These are phyloP conservation scores for Hanseniaspora occidentalis DNA, from an alignment of 805 yeast genomes.

Conservation along the genomic window DNA sequence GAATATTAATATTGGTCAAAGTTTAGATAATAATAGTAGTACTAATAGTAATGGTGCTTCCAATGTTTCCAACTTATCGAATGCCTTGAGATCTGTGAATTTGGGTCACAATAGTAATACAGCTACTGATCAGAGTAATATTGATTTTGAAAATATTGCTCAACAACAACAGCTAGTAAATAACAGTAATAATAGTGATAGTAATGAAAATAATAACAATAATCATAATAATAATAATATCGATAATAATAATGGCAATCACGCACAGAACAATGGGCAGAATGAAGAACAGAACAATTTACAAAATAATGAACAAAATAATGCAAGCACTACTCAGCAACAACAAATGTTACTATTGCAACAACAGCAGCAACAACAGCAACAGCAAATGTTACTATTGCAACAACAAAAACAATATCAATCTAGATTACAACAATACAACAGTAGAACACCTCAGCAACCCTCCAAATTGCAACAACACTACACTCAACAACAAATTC, in stretches of 20 bases:
- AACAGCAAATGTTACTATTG: not conserved
- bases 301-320: no score
- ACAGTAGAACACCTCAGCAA: slow-evolving; percentile 8
- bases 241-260: not conserved
- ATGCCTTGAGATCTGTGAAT: slow-evolving; percentile 25
- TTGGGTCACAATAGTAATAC: slow-evolving; percentile 18
- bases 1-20: not conserved
- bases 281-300: no score
- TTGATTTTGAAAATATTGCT: slow-evolving; percentile 13
- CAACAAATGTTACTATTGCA: no score
- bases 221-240: slow-evolving; percentile 3
- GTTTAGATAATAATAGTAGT: not conserved
- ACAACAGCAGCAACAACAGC: slow-evolving; percentile 6
- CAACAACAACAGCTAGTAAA: slow-evolving; percentile 9
- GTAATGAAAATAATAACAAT: slow-evolving; percentile 2
- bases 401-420: slow-evolving; percentile 11
- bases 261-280: no score
- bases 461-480: slow-evolving; percentile 9
- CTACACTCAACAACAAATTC: slow-evolving; percentile 17
- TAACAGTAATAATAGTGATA: slow-evolving; percentile 4
- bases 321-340: no score
- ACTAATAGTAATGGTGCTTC: not conserved
- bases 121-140: slow-evolving; percentile 19
- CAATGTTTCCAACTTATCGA: slow-evolving; percentile 24
- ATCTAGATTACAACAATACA: slow-evolving; percentile 10